Evolutionary conservation across 148 eudicot species (phyloP), one percentile per base, ranked within the genome.

Genomic region (Rhododendron simsii): DNA sequence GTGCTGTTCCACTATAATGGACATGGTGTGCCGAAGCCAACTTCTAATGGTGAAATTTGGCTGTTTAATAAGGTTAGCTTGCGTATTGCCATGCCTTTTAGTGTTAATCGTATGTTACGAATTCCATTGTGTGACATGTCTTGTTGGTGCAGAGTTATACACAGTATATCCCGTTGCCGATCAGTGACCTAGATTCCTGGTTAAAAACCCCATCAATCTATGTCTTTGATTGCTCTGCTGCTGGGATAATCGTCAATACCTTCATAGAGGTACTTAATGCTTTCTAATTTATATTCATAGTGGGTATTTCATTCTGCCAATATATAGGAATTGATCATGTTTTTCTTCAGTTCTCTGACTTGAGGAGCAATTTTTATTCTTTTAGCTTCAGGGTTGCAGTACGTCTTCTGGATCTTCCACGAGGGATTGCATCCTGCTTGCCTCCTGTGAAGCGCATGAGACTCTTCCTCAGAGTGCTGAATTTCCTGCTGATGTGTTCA

Each of bases 1-100:
- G 98, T 98, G 88, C 91, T 98, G 77, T 98, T 93, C 90, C 99
- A 98, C 87, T 98, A 98, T 85, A 98, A 98, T 92, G 99, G 99
- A 80, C 98, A 98, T 89, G 98, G 99, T 51, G 98, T 95, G 88
- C 98, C 99, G 45, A 97, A 95, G 88, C 99, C 99, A 83, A 95
- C 98, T 47, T 48, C 95, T 13, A 97, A 92, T 87, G 98, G 98
- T 80, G 99, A 97, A 94, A 93, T 97, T 85, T 97, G 99, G 99
- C 92, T 97, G 78, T 97, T 95, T 87, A 97, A 98, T 89, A 94
- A 93, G 98, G 99, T 98, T 65, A 9, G 20, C 75, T 69, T 37
- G 30, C 75, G 30, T 69, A 69, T 30, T 69, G 39, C 23, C n/a
- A 61, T 82, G 74, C 75, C 26, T 23, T 84, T 37, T 87, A 50